These are phyloP conservation scores for Skeletonema costatum DNA, from an alignment of 108 stramenopile genomes.

Conservation along the genomic window DNA sequence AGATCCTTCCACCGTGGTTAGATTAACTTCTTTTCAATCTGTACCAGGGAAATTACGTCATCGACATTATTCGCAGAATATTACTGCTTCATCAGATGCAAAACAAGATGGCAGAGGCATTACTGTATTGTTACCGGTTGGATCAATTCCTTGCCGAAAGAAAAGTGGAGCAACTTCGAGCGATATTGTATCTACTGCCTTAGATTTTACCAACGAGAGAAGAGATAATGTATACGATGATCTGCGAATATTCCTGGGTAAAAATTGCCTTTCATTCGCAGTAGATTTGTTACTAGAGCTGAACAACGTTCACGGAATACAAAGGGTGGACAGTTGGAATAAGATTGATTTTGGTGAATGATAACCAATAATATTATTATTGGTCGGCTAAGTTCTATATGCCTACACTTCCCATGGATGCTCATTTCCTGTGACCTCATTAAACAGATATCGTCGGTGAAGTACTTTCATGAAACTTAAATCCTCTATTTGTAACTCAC, in stretches of 20 bases:
- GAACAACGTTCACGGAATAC: constrained; percentile 9
- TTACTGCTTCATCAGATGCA: neutral
- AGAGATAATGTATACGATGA: constrained; percentile 3
- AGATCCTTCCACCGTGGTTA: constrained; percentile 18
- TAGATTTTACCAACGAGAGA: constrained; percentile 9
- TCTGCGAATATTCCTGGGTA: constrained; percentile 30
- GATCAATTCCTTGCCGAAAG: neutral
- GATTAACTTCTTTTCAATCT: constrained; percentile 20
- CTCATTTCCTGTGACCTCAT: constrained; percentile 33
- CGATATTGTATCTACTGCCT: constrained; percentile 22
- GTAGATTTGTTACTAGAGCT: constrained; percentile 25
- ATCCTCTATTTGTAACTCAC: constrained; percentile 41
- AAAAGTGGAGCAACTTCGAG: neutral
- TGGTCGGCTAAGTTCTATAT: neutral
- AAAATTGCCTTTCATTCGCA: constrained; percentile 47
- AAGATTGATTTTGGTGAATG: neutral
- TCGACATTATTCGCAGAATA: constrained; percentile 7
- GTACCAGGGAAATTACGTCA: constrained; percentile 35
- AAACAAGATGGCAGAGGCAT: constrained; percentile 7
- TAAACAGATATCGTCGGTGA: constrained; percentile 40
- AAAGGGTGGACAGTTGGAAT: constrained; percentile 1
- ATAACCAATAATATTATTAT: neutral
- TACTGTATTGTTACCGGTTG: constrained; percentile 6
- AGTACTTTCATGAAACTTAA: constrained; percentile 44
- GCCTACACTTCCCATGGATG: constrained; percentile 27